Evolutionary conservation across 106 monocot species (phyloP).

Genomic region (Dendrobium huoshanense): DNA sequence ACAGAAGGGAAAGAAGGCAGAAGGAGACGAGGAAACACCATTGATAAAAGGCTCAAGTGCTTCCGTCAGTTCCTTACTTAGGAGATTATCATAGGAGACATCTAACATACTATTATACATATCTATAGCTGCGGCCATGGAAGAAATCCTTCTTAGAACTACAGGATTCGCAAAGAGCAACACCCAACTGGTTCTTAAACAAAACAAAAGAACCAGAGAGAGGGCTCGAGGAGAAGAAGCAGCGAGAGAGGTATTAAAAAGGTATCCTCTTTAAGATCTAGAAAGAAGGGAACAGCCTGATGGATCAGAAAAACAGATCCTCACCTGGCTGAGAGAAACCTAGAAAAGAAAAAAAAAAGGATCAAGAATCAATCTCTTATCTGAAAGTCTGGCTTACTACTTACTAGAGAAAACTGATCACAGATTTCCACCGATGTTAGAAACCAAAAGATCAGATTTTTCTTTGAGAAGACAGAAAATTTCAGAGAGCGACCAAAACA

Average conservation of each 20-base stretch:
- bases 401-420: background rate
- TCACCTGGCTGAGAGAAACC: constrained; percentile 2
- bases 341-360: constrained; percentile 13
- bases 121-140: constrained; percentile 35
- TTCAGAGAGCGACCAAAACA: background rate
- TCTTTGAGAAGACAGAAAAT: constrained; percentile 11
- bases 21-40: constrained; percentile 24
- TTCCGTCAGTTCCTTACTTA: constrained; percentile 35
- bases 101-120: constrained; percentile 14
- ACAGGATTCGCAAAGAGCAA: background rate
- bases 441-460: too few relatives aligned
- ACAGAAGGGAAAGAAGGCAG: constrained; percentile 12
- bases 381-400: background rate
- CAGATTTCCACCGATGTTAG: background rate
- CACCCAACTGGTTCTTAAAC: constrained; percentile 21
- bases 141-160: background rate
- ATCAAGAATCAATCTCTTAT: constrained; percentile 7
- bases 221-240: background rate
- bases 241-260: background rate
- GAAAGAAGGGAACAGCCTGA: constrained; percentile 9
- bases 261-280: constrained; percentile 9
- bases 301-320: constrained; percentile 38
- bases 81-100: constrained; percentile 17
- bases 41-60: constrained; percentile 56
- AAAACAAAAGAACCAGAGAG: constrained; percentile 29